Evolutionary conservation across 306 rosid species (phyloP), one percentile per base, ranked within the genome.

Genomic region (Alnus glutinosa): DNA sequence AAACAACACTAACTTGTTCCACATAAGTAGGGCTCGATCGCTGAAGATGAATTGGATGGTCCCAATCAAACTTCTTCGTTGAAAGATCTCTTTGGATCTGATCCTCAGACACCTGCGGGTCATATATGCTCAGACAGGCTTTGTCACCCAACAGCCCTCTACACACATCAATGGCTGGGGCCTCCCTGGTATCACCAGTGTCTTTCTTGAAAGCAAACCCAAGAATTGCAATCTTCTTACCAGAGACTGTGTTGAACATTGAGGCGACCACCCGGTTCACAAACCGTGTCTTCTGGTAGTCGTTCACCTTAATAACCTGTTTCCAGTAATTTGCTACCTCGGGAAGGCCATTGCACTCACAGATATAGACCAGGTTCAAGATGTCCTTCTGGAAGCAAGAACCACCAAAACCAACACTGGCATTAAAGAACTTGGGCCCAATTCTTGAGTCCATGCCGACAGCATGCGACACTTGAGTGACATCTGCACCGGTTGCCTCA

Each of bases 301-400:
- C 94, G 49, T 93, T 93, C 82, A 93, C 90, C 90, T 89, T 92
- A 46, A 93, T 89, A 55, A 93, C 97, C 86, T 93, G 98, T 83
- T 93, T 93, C 98, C 98, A 93, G 85, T 93, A 91, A 67, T 90
- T 89, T 48, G 98, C 97, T 9, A 93, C 98, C 83, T 91, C 98
- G 0, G 97, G 92, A 80, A 93, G 97, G 80, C 98, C 98, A 71
- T 93, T 90, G 83, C 98, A 93, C 83, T 93, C 97, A 18, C 98
- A 93, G 83, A 93, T 93, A 63, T 93, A 93, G 55, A 93, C 93
- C 84, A 93, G 76, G 89, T 93, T 93, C 87, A 93, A 75, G 51
- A 93, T 93, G 61, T 93, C 98, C 90, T 93, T 93, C 85, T 93
- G 98, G 80, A 93, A 93, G 87, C 98, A 93, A 5, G 98, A 93